These are phyloP conservation scores for Przewalskia tangutica DNA, from an alignment of 257 asterid species.

Conservation along the genomic window DNA sequence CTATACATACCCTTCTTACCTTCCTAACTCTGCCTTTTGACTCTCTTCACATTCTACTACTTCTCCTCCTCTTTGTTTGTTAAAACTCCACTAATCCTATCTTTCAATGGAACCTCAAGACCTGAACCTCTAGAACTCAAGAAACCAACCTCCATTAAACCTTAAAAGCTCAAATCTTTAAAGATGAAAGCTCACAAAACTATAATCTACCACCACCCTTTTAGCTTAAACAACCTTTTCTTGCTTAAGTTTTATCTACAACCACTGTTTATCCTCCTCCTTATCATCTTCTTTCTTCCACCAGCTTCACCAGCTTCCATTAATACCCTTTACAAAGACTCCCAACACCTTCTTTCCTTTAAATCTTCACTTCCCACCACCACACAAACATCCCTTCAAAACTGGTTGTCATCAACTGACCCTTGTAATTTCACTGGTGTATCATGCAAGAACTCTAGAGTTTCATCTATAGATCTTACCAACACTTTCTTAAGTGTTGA, in stretches of 20 bases:
- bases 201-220: constrained; percentile 16
- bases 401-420: constrained; percentile 43
- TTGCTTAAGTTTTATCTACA: constrained; percentile 1
- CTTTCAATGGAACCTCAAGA: constrained; percentile 40
- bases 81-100: constrained; percentile 1
- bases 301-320: constrained; percentile 11
- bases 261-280: not conserved
- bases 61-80: constrained; percentile 19
- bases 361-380: constrained; percentile 39
- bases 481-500: constrained; percentile 34
- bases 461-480: constrained; percentile 60
- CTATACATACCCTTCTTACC: constrained; percentile 39
- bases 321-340: constrained; percentile 24
- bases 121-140: constrained; percentile 19
- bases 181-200: constrained; percentile 34
- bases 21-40: constrained; percentile 38
- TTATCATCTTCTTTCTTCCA: constrained; percentile 10
- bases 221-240: constrained; percentile 19
- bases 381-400: constrained; percentile 27
- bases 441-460: constrained; percentile 39
- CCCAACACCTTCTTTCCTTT: constrained; percentile 61
- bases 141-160: constrained; percentile 6
- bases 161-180: not conserved
- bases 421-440: constrained; percentile 72
- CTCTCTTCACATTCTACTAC: constrained; percentile 20